Conservation (phyloP, 768 basidiomycete species). For the Clathrus columnatus region DNA sequence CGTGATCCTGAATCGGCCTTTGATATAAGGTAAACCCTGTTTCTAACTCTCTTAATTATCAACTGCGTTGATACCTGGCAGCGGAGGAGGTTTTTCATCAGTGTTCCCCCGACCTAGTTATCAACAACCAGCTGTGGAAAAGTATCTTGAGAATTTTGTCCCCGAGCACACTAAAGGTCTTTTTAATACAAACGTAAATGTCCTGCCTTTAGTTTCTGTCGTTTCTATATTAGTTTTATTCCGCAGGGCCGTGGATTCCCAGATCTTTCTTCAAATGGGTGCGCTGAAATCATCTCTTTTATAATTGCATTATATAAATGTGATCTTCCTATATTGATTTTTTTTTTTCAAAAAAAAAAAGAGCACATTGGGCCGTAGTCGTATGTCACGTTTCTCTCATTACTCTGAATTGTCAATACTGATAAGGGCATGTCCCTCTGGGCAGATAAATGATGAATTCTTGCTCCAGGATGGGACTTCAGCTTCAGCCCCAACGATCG, state of each 20-base stretch:
- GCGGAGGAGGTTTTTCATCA: conserved; percentile 10
- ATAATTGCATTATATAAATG: no score
- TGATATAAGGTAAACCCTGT: conserved; percentile 25
- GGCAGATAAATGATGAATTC: conserved; percentile 30
- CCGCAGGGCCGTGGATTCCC: conserved; percentile 10
- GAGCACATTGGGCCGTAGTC: no score
- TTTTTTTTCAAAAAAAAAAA: background rate
- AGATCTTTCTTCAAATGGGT: conserved; percentile 10
- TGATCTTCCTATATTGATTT: background rate
- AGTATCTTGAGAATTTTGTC: conserved; percentile 10
- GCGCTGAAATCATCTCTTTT: no score
- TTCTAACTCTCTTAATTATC: conserved; percentile 14
- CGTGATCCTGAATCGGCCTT: conserved; percentile 23
- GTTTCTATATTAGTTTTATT: background rate
- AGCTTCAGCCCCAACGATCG: conserved; percentile 28
- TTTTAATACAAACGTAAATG: conserved; percentile 12
- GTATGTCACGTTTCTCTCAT: no score
- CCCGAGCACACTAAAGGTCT: conserved; percentile 12
- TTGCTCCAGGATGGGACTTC: conserved; percentile 27
- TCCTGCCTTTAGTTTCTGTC: background rate
- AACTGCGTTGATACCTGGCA: conserved; percentile 8
- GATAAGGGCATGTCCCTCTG: conserved; percentile 1
- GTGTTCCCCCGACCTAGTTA: conserved; percentile 11
- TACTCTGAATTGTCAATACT: background rate
- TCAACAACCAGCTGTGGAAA: conserved; percentile 4